Evolutionary conservation across 257 asterid species (phyloP), one percentile per base, ranked within the genome.

Genomic region (Coffea canephora): DNA sequence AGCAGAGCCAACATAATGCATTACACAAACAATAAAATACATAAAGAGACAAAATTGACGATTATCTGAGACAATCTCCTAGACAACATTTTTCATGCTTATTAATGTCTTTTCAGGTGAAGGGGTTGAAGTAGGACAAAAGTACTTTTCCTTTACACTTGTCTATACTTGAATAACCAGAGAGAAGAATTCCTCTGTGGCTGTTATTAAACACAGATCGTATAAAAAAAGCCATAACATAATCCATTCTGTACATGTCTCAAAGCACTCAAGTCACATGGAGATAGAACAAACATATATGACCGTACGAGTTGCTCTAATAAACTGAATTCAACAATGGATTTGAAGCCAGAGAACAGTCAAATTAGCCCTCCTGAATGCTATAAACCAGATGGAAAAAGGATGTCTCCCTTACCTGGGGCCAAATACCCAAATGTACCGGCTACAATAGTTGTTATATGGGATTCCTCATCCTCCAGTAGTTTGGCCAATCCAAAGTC

Each of bases 371-470:
- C 25, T 23, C 25, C 34, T 14, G 16, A 67, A 69, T 18, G n/a
- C 9, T n/a, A 27, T 31, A 62, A n/a, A 46, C 10, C 27, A 73
- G 43, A 18, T 10, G 31, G 59, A 36, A 80, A 50, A 31, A 45
- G 62, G 62, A 36, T 61, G 50, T 54, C 19, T 72, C 73, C 45
- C 87, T 69, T 86, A 95, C 98, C 98, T 59, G 99, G 99, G 78
- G 98, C 98, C 80, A 95, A 90, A 88, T 95, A 95, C 72, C 98
- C 98, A 88, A 93, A 95, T 62, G 98, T 95, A 64, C 99, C 98
- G 76, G 98, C 98, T 83, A 95, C 98, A 83, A 95, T 95, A 69
- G 98, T 95, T 50, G 98, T 93, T 80, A 93, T 95, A 88, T 95
- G 98, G 68, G 98, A 93, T 78, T 95, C 98, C 77, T 93, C 98